Evolutionary conservation across 2,329 filamentous ascomycete genomes (phyloP), one percentile per base, ranked within the genome.

Genomic region (Orbilia oligospora): DNA sequence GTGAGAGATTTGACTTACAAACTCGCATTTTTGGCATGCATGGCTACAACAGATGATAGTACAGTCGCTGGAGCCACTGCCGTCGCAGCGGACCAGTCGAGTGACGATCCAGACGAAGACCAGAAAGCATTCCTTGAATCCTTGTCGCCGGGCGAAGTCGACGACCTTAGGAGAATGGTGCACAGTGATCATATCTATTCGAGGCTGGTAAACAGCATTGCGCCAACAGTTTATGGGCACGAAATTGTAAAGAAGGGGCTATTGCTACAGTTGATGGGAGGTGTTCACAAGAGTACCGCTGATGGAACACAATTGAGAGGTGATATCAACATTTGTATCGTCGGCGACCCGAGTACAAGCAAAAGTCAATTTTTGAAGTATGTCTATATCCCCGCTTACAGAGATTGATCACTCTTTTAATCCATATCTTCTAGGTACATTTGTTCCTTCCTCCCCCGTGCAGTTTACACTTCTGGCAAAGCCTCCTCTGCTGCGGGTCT

Each of bases 271-370:
- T 88, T 99, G 56, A 93, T 99, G 89, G 93, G 94, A n/a, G 96
- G 96, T 87, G 93, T 99, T 1, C 90, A 91, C 85, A 99, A 99
- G 85, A 89, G 89, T 22, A 99, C 96, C 0, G 89, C 93, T 0
- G 96, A 99, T 85, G 95, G 93, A 80, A 97, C 99, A 93, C 90
- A 94, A 80, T 88, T 99, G 51, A 91, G 96, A 88, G 96, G 96
- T 81, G 96, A 99, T 83, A 94, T 99, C 87, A 99, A 99, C 86
- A 97, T 99, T 80, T 99, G 96, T 85, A 93, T 99, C 81, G 96
- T 99, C 75, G 96, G 96, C 77, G 96, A 99, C 83, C 96, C 96
- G 0, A 97, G 93, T 10, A 99, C 96, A 0, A 97, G 93, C 81
- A 99, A 99, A 85, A 97, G 94, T 36, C 96, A 99, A 82, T 99